phyloP scores from a whole-genome alignment of 31 red algal genomes.

The Asparagopsis taxiformis region DNA sequence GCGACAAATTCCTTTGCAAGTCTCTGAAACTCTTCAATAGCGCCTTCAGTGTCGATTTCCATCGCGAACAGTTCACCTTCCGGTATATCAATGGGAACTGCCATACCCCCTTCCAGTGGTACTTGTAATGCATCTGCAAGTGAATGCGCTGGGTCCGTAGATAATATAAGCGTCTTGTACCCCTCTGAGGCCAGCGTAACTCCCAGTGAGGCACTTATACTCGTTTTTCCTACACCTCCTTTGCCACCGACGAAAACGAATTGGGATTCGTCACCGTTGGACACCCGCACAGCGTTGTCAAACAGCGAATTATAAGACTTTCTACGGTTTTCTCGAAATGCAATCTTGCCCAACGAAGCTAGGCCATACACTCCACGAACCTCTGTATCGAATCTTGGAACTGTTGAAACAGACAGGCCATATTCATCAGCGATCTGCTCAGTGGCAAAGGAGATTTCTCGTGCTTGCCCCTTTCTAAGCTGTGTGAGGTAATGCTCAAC shows the following conservation, averaged over 20 bases:
- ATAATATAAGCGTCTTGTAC: constrained; percentile 78
- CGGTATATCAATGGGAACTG: constrained; percentile 39
- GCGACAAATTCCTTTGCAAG: constrained; percentile 59
- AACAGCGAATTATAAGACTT: constrained; percentile 34
- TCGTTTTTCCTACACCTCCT: constrained; percentile 97
- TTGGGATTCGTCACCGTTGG: constrained; percentile 12
- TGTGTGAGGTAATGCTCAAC: constrained; percentile 41
- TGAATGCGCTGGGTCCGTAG: constrained; percentile 97
- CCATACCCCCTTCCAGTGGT: constrained; percentile 48
- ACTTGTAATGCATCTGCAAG: constrained; percentile 80
- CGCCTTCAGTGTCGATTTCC: constrained; percentile 90
- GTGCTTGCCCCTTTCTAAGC: constrained; percentile 58
- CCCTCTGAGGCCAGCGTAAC: constrained; percentile 67
- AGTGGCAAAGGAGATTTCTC: constrained; percentile 52
- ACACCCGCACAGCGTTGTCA: not conserved
- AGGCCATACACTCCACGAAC: constrained; percentile 76
- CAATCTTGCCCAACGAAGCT: constrained; percentile 33
- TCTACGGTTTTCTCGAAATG: constrained; percentile 24
- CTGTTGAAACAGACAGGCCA: constrained; percentile 48
- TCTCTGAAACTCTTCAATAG: constrained; percentile 73
- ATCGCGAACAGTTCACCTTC: constrained; percentile 66
- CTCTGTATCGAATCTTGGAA: constrained; percentile 82
- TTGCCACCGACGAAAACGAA: constrained; percentile 95
- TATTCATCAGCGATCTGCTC: constrained; percentile 47
- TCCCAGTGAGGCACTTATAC: constrained; percentile 52